phyloP scores from a whole-genome alignment of 2,329 filamentous ascomycete genomes.

The Dothiorella sarmentorum region DNA sequence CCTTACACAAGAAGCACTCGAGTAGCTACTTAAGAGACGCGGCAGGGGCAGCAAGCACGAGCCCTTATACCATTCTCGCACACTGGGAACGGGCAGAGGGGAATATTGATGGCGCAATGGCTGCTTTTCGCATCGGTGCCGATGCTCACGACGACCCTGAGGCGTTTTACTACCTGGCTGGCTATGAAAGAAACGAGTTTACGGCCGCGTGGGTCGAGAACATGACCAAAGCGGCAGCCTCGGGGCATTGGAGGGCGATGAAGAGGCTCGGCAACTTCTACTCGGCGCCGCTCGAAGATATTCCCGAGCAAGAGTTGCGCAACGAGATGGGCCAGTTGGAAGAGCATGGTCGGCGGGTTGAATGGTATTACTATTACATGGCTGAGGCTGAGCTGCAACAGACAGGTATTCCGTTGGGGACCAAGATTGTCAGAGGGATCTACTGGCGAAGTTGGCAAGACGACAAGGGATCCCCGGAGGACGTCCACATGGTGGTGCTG shows the following conservation, averaged over 20 bases:
- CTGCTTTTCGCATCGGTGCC: conserved; percentile 36
- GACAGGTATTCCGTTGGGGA: background rate
- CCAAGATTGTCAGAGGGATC: background rate
- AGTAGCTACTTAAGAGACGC: background rate
- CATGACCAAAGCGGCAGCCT: conserved; percentile 45
- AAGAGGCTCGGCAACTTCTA: conserved; percentile 41
- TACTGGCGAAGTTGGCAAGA: background rate
- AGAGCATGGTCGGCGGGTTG: background rate
- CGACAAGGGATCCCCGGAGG: background rate
- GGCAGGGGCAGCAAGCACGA: background rate
- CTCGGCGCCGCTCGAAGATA: background rate
- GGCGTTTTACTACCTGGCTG: conserved; percentile 39
- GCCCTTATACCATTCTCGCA: background rate
- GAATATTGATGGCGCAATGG: conserved; percentile 23
- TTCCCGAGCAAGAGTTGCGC: background rate
- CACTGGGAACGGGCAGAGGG: background rate
- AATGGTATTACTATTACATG: background rate
- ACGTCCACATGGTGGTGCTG: background rate
- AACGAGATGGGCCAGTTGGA: background rate
- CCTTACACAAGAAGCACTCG: background rate
- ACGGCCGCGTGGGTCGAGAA: conserved; percentile 42
- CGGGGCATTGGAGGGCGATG: conserved; percentile 36
- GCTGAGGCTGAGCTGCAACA: background rate
- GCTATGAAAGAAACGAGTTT: conserved; percentile 19
- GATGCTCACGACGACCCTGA: conserved; percentile 42